Evolutionary conservation across 2,329 filamentous ascomycete species (phyloP).

Genomic region (Eurotiales sp.): DNA sequence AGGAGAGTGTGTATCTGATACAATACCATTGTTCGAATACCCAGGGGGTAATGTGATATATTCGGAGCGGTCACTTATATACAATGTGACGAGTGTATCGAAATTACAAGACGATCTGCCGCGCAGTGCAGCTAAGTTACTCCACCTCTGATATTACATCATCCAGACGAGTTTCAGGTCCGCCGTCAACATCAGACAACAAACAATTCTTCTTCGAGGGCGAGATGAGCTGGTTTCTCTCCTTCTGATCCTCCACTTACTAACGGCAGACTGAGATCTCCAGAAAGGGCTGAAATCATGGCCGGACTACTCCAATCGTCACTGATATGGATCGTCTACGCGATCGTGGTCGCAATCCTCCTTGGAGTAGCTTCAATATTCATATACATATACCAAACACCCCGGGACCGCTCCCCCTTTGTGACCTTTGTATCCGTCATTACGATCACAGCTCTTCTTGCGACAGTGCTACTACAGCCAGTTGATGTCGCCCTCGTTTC

Average conservation of each 20-base stretch:
- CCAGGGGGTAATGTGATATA: no score
- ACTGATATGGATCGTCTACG: constrained; percentile 93
- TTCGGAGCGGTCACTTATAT: no score
- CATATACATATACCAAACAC: constrained; percentile 86
- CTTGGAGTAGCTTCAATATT: constrained; percentile 77
- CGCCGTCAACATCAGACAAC: background rate
- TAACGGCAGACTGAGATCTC: no score
- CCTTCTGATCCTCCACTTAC: background rate
- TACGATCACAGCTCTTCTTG: constrained; percentile 80
- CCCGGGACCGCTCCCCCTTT: constrained; percentile 75
- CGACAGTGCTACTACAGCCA: constrained; percentile 85
- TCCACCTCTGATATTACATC: background rate
- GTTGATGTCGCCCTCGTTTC: constrained; percentile 95
- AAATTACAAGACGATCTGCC: background rate
- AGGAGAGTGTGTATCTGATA: no score
- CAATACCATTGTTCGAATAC: no score
- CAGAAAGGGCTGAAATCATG: constrained; percentile 11
- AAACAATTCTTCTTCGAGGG: background rate
- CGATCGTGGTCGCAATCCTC: constrained; percentile 71
- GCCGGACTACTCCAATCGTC: constrained; percentile 77
- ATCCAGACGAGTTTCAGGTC: background rate
- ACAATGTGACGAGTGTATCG: no score
- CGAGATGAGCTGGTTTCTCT: no score
- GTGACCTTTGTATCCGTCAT: constrained; percentile 83
- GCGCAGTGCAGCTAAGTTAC: no score